These are phyloP conservation scores for Paxillus rubicundulus DNA, from an alignment of 768 basidiomycete species.

Conservation along the genomic window DNA sequence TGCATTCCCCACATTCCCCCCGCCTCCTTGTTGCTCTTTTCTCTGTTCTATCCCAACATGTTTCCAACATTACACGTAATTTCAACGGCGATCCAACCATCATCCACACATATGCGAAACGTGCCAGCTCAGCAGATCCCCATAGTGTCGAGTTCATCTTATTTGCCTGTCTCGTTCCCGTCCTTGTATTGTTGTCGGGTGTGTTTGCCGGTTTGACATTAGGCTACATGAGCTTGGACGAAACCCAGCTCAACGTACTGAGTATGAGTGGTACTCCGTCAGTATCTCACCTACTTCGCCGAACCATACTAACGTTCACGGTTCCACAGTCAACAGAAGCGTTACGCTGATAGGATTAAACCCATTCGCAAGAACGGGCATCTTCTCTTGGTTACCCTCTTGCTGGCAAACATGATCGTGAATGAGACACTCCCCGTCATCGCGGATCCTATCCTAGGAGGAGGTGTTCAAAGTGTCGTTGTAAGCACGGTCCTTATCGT, in stretches of 20 bases:
- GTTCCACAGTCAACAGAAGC: conserved; percentile 63
- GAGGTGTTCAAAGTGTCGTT: conserved; percentile 73
- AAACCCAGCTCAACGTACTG: conserved; percentile 86
- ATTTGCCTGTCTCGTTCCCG: conserved; percentile 66
- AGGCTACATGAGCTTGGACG: conserved; percentile 91
- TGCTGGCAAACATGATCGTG: conserved; percentile 89
- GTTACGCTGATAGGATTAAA: conserved; percentile 80
- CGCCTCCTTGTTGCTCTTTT: conserved; percentile 45
- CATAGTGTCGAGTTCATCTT: conserved; percentile 35
- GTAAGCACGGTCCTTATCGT: conserved; percentile 84
- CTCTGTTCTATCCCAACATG: conserved; percentile 46
- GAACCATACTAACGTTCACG: neutral
- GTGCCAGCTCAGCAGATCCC: conserved; percentile 19
- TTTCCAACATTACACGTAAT: conserved; percentile 35
- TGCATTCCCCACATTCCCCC: conserved; percentile 36
- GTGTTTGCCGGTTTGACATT: conserved; percentile 89
- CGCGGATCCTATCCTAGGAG: conserved; percentile 74
- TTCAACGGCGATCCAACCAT: conserved; percentile 9
- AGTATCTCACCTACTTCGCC: conserved; percentile 26
- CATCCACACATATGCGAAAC: conserved; percentile 30
- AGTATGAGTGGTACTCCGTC: conserved; percentile 82
- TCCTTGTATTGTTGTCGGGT: conserved; percentile 80
- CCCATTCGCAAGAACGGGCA: conserved; percentile 85
- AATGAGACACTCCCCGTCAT: conserved; percentile 88
- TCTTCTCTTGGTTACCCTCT: conserved; percentile 75